Conservation (phyloP, 1,284 basidiomycete species). For the Golubevia pallescens region DNA sequence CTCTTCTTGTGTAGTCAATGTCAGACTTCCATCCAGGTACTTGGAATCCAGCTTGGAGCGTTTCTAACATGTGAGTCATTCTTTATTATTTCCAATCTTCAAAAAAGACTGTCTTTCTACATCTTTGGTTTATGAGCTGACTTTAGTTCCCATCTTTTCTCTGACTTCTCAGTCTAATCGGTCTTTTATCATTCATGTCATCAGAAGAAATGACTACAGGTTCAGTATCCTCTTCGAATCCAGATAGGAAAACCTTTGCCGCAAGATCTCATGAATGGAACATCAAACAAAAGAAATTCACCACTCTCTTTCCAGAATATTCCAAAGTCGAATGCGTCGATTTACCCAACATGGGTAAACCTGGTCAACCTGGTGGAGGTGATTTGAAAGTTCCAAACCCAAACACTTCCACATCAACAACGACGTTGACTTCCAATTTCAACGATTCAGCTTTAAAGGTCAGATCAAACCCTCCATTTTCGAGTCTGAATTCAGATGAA, state of each 20-base stretch:
- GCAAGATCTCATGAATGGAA: slow-evolving; percentile 84
- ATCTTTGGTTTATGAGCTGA: no score
- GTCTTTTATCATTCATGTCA: slow-evolving; percentile 91
- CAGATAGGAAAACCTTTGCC: slow-evolving; percentile 80
- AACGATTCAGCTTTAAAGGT: neutral
- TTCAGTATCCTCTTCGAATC: slow-evolving; percentile 79
- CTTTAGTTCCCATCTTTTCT: neutral
- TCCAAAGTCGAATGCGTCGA: slow-evolving; percentile 21
- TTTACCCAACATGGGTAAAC: slow-evolving; percentile 58
- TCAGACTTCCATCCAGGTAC: slow-evolving; percentile 79
- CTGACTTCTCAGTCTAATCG: slow-evolving; percentile 73
- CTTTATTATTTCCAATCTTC: no score
- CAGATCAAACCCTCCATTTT: neutral
- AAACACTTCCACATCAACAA: neutral
- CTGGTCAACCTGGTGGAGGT: no score
- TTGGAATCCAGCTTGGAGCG: slow-evolving; percentile 90
- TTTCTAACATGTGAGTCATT: slow-evolving; percentile 77
- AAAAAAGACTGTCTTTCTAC: no score
- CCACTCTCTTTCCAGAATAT: slow-evolving; percentile 58
- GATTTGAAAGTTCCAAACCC: no score
- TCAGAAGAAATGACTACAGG: slow-evolving; percentile 96
- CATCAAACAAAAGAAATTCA: slow-evolving; percentile 77
- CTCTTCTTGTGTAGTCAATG: slow-evolving; percentile 25
- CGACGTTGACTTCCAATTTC: neutral
- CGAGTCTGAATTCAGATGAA: neutral